Evolutionary conservation across 305 asterid genomes (phyloP).

Genomic region (Solanum hybrid): DNA sequence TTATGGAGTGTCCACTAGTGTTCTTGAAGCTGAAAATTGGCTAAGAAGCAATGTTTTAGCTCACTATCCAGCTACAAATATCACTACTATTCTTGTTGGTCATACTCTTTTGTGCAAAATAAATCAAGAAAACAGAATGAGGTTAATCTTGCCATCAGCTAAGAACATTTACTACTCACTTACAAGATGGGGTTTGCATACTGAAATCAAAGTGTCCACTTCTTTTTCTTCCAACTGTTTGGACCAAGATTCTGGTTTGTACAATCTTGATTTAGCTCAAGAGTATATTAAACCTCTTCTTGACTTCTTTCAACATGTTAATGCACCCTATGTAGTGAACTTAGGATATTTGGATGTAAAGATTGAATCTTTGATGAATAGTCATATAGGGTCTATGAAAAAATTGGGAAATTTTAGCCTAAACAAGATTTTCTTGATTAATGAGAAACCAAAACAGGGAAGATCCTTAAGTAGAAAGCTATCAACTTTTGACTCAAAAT

Average conservation of each 20-base stretch:
- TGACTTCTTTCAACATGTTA: constrained; percentile 26
- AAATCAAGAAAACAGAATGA: constrained; percentile 14
- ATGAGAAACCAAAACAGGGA: background rate
- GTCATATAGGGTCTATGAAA: constrained; percentile 28
- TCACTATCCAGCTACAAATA: constrained; percentile 52
- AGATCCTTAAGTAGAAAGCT: constrained; percentile 48
- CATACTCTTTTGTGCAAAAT: constrained; percentile 31
- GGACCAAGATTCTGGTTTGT: constrained; percentile 14
- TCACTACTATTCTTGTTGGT: constrained; percentile 52
- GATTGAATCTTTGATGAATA: constrained; percentile 5
- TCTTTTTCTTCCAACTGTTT: constrained; percentile 49
- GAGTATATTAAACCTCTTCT: constrained; percentile 40
- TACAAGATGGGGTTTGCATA: constrained; percentile 83
- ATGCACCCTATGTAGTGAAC: constrained; percentile 40
- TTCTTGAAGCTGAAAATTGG: constrained; percentile 72
- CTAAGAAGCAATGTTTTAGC: constrained; percentile 47
- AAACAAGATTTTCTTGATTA: constrained; percentile 17
- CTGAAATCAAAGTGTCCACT: constrained; percentile 47
- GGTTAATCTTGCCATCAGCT: constrained; percentile 40
- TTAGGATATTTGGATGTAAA: constrained; percentile 18
- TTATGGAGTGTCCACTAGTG: constrained; percentile 42
- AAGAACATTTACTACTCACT: constrained; percentile 75
- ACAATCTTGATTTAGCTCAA: constrained; percentile 26
- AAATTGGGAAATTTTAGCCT: constrained; percentile 25
- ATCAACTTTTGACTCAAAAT: constrained; percentile 20